Evolutionary conservation across 1,139 yeast genomes (phyloP).

Genomic region (Kodamaea suecica): DNA sequence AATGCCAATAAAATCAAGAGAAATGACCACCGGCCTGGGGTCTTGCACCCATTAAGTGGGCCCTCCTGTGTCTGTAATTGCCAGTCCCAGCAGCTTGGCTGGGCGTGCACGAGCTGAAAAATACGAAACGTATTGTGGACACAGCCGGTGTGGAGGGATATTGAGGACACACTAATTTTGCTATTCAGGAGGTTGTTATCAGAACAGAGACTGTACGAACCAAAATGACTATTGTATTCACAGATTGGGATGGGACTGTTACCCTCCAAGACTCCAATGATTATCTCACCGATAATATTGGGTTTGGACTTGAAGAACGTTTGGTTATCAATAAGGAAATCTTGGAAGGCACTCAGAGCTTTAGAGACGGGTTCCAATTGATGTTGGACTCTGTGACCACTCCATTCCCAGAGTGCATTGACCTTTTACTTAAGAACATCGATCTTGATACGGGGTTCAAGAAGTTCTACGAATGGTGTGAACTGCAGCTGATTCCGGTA

Average conservation of each 20-base stretch:
- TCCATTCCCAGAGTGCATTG: slow-evolving; percentile 82
- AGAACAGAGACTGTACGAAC: too few species aligned
- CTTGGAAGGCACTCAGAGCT: slow-evolving; percentile 62
- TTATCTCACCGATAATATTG: slow-evolving; percentile 80
- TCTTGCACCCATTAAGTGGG: too few species aligned
- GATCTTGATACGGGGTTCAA: slow-evolving; percentile 88
- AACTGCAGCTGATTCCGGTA: slow-evolving; percentile 65
- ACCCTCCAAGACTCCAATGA: slow-evolving; percentile 91
- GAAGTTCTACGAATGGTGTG: slow-evolving; percentile 78
- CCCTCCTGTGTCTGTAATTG: too few species aligned
- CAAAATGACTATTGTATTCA: slow-evolving; percentile 74
- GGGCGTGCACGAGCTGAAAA: too few species aligned
- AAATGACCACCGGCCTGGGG: too few species aligned
- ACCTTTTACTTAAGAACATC: slow-evolving; percentile 56
- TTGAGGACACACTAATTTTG: too few species aligned
- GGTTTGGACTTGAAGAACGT: slow-evolving; percentile 76
- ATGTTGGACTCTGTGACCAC: slow-evolving; percentile 79
- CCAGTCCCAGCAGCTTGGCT: too few species aligned
- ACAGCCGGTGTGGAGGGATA: too few species aligned
- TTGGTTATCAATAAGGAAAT: slow-evolving; percentile 67
- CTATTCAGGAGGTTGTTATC: too few species aligned
- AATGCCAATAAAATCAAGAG: too few species aligned
- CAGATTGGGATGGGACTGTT: slow-evolving; percentile 98
- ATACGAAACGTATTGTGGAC: too few species aligned
- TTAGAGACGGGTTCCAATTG: slow-evolving; percentile 76